phyloP scores from a whole-genome alignment of 2,329 filamentous ascomycete species.

The Plenodomus tracheiphilus region DNA sequence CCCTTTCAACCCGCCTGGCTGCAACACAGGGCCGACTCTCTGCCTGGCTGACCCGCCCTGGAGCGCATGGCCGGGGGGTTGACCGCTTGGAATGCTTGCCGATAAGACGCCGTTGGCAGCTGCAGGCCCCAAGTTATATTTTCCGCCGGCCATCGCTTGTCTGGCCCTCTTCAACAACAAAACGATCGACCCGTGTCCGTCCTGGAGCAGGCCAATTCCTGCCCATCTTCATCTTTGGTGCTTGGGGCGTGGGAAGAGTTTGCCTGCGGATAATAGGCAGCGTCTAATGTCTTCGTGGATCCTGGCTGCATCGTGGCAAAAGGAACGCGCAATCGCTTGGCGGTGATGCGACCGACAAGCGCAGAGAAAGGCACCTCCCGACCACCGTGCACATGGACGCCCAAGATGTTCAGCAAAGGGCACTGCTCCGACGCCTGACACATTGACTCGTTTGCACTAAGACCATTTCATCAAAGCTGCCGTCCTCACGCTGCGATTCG shows the following conservation, averaged over 20 bases:
- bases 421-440: neutral
- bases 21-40: neutral
- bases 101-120: constrained; percentile 19
- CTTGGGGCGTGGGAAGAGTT: neutral
- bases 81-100: constrained; percentile 6
- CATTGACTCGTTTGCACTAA: neutral
- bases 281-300: neutral
- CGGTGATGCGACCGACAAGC: neutral
- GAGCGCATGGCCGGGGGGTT: neutral
- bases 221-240: neutral
- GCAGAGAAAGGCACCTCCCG: neutral
- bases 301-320: neutral
- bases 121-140: constrained; percentile 7
- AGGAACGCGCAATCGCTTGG: neutral
- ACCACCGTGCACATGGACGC: no score
- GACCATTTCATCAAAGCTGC: no score
- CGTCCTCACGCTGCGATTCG: no score
- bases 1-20: neutral
- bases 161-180: constrained; percentile 5
- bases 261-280: neutral
- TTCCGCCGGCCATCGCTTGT: constrained; percentile 9
- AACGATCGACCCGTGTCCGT: neutral
- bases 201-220: neutral
- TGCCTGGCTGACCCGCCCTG: neutral
- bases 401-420: no score